These are phyloP conservation scores for Syzygium grande DNA, from an alignment of 345 rosid genomes.

Conservation along the genomic window DNA sequence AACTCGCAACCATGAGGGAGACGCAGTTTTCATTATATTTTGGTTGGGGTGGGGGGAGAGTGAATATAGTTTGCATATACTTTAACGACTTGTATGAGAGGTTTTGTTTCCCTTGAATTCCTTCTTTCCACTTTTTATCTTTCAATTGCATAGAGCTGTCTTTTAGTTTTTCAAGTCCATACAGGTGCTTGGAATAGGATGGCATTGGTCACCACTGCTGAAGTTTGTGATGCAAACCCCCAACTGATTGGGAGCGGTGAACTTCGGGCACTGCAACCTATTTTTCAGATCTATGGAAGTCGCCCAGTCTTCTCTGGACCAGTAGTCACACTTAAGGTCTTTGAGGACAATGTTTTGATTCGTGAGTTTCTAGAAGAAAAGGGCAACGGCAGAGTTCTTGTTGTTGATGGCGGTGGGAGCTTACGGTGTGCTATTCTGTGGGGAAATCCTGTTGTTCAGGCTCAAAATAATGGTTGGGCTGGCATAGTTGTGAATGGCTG, in stretches of 20 bases:
- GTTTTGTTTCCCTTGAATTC: neutral
- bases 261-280: constrained; percentile 19
- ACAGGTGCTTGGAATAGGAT: constrained; percentile 1
- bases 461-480: constrained; percentile 50
- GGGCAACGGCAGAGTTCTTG: constrained; percentile 23
- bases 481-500: constrained; percentile 50
- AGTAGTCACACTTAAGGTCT: constrained; percentile 44
- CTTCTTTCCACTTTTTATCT: neutral
- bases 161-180: neutral
- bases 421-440: constrained; percentile 13
- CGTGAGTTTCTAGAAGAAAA: constrained; percentile 49
- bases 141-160: neutral
- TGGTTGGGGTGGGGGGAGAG: neutral
- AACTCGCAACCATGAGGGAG: neutral
- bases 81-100: neutral
- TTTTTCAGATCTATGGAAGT: constrained; percentile 14
- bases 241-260: constrained; percentile 14
- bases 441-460: constrained; percentile 21
- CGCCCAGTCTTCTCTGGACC: constrained; percentile 26
- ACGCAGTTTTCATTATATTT: neutral
- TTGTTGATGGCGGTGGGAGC: constrained; percentile 18
- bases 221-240: constrained; percentile 20
- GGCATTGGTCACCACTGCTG: constrained; percentile 21
- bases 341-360: constrained; percentile 40
- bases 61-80: neutral